These are phyloP conservation scores for Umbelopsis vinacea DNA, from an alignment of 192 early-diverging fungal genomes.

Conservation along the genomic window DNA sequence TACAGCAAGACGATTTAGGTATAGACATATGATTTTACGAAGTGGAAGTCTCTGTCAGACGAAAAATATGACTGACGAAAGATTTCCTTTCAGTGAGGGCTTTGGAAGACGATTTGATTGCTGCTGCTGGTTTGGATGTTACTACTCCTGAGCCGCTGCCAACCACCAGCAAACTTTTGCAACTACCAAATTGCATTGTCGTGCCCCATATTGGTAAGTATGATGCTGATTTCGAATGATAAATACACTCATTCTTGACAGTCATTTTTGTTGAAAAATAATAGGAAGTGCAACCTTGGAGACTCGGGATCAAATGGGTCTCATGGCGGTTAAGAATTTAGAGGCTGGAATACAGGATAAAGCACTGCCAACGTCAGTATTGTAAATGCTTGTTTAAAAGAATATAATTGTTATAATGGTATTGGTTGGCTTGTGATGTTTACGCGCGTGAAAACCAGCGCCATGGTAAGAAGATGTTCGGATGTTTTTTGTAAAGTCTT, in stretches of 20 bases:
- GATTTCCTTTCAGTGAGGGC: conserved; percentile 56
- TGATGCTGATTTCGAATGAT: no score
- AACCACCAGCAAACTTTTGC: conserved; percentile 59
- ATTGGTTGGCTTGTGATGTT: no score
- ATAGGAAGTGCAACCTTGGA: conserved; percentile 78
- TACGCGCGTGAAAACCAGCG: no score
- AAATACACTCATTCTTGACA: no score
- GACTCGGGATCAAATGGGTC: conserved; percentile 78
- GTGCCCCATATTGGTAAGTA: conserved; percentile 80
- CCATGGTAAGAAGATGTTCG: not conserved
- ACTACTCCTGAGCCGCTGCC: conserved; percentile 86
- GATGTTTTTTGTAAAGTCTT: not conserved
- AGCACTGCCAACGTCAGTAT: conserved; percentile 5
- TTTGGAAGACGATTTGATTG: conserved; percentile 59
- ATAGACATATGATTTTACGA: not conserved
- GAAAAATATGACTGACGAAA: not conserved
- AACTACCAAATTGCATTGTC: conserved; percentile 65
- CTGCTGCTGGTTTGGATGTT: conserved; percentile 83
- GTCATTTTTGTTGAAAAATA: no score
- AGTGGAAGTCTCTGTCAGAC: no score
- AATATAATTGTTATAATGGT: not conserved
- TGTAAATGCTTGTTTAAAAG: not conserved
- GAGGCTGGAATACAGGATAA: conserved; percentile 5
- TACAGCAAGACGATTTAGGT: conserved; percentile 70
- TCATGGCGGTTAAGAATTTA: conserved; percentile 13